Evolutionary conservation across 2,329 filamentous ascomycete genomes (phyloP), one percentile per base, ranked within the genome.

Genomic region (Tricladium varicosporioides): DNA sequence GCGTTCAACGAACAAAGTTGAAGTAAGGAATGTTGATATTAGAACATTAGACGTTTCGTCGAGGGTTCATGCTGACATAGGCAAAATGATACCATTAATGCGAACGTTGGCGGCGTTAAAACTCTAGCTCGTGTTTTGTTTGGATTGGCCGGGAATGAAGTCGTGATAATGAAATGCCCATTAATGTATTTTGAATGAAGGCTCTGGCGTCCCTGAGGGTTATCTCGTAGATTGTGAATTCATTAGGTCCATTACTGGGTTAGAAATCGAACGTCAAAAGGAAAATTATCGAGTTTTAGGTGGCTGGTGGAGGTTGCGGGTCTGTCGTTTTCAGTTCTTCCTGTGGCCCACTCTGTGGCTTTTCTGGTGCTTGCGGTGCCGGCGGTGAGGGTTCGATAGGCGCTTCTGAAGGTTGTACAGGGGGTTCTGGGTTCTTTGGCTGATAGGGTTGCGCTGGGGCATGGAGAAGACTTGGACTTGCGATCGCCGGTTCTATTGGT

Each of bases 21-120:
- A 42, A 53, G 36, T 46, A 58, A 55, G 31, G 27, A 54, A 53
- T 44, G 18, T 58, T 33, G 43, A 31, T 48, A 56, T 55, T 57
- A 57, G 49, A 54, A 56, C 57, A 62, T 59, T 64, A 63, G 31
- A 56, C 52, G 47, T 55, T 16, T 64, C 60, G 60, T 64, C 53
- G 51, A 58, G 50, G 59, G 57, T 54, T 60, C 27, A 55, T 47
- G 18, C 7, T 32, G 48, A 51, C 48, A 51, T 42, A 31, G 22
- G 22, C 43, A 56, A 48, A 46, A 13, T 56, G 45, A 42, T 46
- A 53, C 54, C 49, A 47, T 55, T 48, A 54, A 58, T 61, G 48
- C 53, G 59, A 57, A 57, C 59, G 51, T 57, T 52, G 49, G 55
- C 49, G 58, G 59, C 61, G 61, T 61, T 27, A 27, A 55, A 62